Evolutionary conservation across 345 rosid species (phyloP).

Genomic region (Heritiera littoralis): DNA sequence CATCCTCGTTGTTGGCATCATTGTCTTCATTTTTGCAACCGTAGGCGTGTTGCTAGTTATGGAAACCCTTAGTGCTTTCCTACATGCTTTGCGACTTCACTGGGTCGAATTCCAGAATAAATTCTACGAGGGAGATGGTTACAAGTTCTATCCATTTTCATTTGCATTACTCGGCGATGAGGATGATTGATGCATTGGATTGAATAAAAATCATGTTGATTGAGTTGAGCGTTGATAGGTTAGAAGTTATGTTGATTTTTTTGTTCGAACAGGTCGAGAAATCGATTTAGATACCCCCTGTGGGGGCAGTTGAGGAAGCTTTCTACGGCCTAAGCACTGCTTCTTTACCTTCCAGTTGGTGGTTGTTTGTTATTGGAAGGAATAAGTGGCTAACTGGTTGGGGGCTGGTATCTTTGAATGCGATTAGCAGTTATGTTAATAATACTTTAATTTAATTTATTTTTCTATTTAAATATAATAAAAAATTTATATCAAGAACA

Average conservation of each 20-base stretch:
- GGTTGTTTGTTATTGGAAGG: constrained; percentile 29
- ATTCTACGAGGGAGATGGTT: constrained; percentile 97
- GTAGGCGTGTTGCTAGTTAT: constrained; percentile 91
- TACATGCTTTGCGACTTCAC: constrained; percentile 94
- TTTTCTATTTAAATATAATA: constrained; percentile 25
- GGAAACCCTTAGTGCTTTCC: constrained; percentile 97
- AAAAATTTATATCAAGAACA: not conserved
- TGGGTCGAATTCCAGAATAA: constrained; percentile 98
- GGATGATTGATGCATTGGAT: constrained; percentile 48
- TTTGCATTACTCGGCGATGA: constrained; percentile 52
- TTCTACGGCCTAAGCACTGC: constrained; percentile 15
- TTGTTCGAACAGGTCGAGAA: constrained; percentile 31
- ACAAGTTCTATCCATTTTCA: constrained; percentile 81
- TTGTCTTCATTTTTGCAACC: constrained; percentile 77
- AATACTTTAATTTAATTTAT: constrained; percentile 35
- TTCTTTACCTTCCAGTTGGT: constrained; percentile 33
- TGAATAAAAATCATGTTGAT: not conserved
- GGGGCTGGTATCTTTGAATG: constrained; percentile 29
- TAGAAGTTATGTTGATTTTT: constrained; percentile 35
- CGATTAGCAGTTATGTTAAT: constrained; percentile 28
- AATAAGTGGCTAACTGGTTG: constrained; percentile 26
- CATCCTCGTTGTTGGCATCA: constrained; percentile 62
- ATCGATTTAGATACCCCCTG: constrained; percentile 5
- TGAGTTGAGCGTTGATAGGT: constrained; percentile 6
- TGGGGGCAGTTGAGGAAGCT: constrained; percentile 17